Evolutionary conservation across 192 early-diverging fungal genomes (phyloP).

Genomic region (Backusella morwellensis): DNA sequence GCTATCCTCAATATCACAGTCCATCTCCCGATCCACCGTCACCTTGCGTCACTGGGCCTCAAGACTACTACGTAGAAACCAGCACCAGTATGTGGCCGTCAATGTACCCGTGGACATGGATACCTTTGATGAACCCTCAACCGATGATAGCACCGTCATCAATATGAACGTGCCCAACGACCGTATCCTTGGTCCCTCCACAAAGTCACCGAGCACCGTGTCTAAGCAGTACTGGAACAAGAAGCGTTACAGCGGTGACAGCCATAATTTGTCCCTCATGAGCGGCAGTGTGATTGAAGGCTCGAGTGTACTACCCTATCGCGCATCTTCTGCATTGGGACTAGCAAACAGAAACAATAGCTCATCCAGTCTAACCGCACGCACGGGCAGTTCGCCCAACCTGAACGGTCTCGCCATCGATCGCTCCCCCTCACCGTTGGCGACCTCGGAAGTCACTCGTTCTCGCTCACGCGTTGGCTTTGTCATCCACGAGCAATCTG

Average conservation of each 20-base stretch:
- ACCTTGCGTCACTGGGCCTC: conserved; percentile 26
- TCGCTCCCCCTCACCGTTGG: conserved; percentile 12
- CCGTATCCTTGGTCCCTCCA: conserved; percentile 9
- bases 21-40: not conserved
- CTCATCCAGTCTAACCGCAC: conserved; percentile 19
- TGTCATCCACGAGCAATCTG: conserved; percentile 28
- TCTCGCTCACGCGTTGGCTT: conserved; percentile 30
- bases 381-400: conserved; percentile 23
- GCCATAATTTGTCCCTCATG: conserved; percentile 12
- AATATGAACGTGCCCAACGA: conserved; percentile 1
- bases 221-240: conserved; percentile 31
- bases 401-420: conserved; percentile 9
- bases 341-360: conserved; percentile 27
- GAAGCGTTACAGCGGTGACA: conserved; percentile 41
- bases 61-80: not conserved
- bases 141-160: not conserved
- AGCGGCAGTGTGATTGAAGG: not conserved
- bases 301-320: conserved; percentile 17
- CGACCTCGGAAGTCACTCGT: not conserved
- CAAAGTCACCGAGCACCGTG: conserved; percentile 16
- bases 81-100: conserved; percentile 1
- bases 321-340: conserved; percentile 19
- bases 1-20: not conserved
- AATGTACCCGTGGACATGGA: not conserved
- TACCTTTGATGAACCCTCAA: not conserved